Base-by-base conservation (phyloP, 1,139 yeast species). In the Candida pseudoviswanathii region DNA sequence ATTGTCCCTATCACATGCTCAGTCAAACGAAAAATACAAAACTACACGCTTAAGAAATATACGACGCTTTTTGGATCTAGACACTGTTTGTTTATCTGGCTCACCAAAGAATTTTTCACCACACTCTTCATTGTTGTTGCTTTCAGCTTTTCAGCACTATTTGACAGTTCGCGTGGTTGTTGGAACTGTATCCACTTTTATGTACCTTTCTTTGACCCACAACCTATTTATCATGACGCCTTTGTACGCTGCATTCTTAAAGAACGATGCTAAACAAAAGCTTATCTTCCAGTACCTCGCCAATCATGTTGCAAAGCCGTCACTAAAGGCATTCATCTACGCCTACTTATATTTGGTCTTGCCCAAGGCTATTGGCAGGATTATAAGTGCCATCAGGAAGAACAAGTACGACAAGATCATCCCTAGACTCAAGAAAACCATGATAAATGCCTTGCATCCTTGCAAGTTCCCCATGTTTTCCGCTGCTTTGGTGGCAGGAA, bases 331-430 rank as follows among this genome's bases (percentile, higher is more conserved):
- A 2, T 70, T 68, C 51, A 33, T 68, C 3, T 65, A 62, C 47
- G 75, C 74, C n/a, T 69, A 68, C 52, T 55, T 70, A 21, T 71
- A 70, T 51, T 66, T 70, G 37, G 64, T 64, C 21, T 54, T 69
- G 8, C 76, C 76, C 7, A 65, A 62, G 51, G 51, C 64, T 4
- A 54, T 68, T 37, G 61, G 60, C 42, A 60, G 57, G 45, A 46
- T 64, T 2, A 52, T 58, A 2, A 41, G 49, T 4, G 57, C 64
- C 0, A 46, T 67, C 11, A 59, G 58, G 42, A 63, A 60, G 41
- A 54, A 58, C 7, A 55, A 61, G 11, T 59, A 54, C 33, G 50
- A 51, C 3, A 54, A 52, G 30, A 49, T 64, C 8, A 9, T 57
- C 2, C 59, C 63, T 2, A 46, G 64, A 7, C 47, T 62, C 0